Evolutionary conservation across 2,329 filamentous ascomycete species (phyloP), one percentile per base, ranked within the genome.

Genomic region (Aspergillus uvarum): DNA sequence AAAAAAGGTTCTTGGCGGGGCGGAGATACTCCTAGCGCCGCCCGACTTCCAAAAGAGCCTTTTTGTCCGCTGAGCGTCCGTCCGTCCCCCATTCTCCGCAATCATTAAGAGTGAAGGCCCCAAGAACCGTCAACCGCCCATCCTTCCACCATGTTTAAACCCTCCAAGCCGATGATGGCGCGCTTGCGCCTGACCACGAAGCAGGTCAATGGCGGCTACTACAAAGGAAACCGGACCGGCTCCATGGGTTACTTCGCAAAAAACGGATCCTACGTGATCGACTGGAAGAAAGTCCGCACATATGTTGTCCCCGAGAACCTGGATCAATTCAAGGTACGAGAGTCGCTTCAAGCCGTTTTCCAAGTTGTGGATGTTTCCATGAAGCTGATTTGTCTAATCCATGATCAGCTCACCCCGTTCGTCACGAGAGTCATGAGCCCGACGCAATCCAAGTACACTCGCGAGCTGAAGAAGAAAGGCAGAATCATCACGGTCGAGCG

Each of bases 151-250:
- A 78, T 79, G 76, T 76, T 80, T 63, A 79, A 77, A 65, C 76
- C 79, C 38, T 76, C 79, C 44, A 68, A 74, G 57, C 72, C 76
- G 35, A 87, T 96, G 70, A 83, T 84, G 68, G 82, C 87, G 74
- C 84, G 85, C 59, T 85, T 92, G 77, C 92, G 94, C 72, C 85
- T 99, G 72, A 97, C 91, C 12, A 96, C 94, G 67, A 99, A 99
- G 80, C 89, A 95, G 78, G 89, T 94, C 74, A 90, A 89, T 76
- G 91, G 92, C 74, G 94, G 93, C 68, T 99, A 89, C 86, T 99
- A 99, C 87, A 98, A 98, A 83, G 95, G 95, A 74, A 97, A 90
- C 70, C 85, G 93, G 51, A 89, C 92, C 0, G 95, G 95, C 1
- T 87, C 90, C 47, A 92, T 96, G 87, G 95, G 95, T 76, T 86